Evolutionary conservation across 805 yeast genomes (phyloP).

Genomic region (Cyberlindnera bimundalis): DNA sequence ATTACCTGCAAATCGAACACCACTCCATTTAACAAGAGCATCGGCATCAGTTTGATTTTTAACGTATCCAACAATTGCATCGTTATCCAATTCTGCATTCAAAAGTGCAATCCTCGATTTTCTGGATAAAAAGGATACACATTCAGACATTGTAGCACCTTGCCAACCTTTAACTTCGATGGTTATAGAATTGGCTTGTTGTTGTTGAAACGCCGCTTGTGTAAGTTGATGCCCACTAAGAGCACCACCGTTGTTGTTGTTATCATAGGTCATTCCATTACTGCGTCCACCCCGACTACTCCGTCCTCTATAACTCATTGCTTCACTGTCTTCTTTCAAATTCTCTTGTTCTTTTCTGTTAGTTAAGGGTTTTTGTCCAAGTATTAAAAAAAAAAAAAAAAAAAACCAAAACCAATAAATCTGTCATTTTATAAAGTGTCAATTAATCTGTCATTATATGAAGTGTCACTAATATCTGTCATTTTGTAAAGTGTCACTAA

Average conservation of each 20-base stretch:
- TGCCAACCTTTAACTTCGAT: constrained; percentile 80
- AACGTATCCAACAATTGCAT: constrained; percentile 59
- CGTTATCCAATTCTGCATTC: constrained; percentile 53
- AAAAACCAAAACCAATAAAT: no score
- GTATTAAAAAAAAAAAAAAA: no score
- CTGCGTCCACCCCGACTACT: constrained; percentile 8
- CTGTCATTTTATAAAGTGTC: no score
- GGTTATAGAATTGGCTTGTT: constrained; percentile 34
- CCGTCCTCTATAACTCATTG: constrained; percentile 15
- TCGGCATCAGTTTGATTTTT: constrained; percentile 52
- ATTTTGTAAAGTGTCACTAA: no score
- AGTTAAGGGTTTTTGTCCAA: no score
- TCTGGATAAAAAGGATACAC: constrained; percentile 65
- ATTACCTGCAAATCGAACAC: constrained; percentile 80
- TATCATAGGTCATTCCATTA: constrained; percentile 7
- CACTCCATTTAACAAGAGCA: constrained; percentile 57
- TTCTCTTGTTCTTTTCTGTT: not conserved
- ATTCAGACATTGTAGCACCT: constrained; percentile 67
- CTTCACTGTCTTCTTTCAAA: not conserved
- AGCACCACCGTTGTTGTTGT: constrained; percentile 7
- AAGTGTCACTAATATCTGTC: no score
- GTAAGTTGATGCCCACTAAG: constrained; percentile 16
- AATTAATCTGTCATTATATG: no score
- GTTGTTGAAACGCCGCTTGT: constrained; percentile 15
- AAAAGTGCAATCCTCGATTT: constrained; percentile 55